Evolutionary conservation across 805 yeast species (phyloP).

Genomic region (Wickerhamomyces queroliae): DNA sequence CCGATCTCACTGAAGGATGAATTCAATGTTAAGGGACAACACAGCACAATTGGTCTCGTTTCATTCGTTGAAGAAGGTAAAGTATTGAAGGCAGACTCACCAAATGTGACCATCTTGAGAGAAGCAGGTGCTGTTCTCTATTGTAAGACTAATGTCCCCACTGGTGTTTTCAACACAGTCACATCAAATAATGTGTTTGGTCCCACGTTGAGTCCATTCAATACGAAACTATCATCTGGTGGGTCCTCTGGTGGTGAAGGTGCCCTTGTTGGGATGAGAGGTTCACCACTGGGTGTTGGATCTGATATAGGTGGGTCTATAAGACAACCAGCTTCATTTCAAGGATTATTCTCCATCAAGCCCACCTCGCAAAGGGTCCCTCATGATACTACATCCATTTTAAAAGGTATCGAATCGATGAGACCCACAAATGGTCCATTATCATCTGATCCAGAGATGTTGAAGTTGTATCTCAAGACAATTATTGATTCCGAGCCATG

Average conservation of each 20-base stretch:
- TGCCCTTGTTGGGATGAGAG: conserved; percentile 36
- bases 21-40: conserved; percentile 35
- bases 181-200: conserved; percentile 39
- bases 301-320: conserved; percentile 48
- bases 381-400: conserved; percentile 25
- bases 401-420: conserved; percentile 33
- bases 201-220: conserved; percentile 36
- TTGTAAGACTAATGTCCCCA: conserved; percentile 47
- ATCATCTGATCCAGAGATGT: conserved; percentile 26
- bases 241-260: conserved; percentile 51
- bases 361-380: conserved; percentile 40
- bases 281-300: conserved; percentile 40
- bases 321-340: conserved; percentile 39
- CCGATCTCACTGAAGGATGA: conserved; percentile 56
- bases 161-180: conserved; percentile 40
- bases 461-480: conserved; percentile 25
- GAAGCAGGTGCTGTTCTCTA: conserved; percentile 48
- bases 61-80: conserved; percentile 34
- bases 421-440: conserved; percentile 41
- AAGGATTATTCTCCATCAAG: conserved; percentile 33
- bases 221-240: conserved; percentile 34
- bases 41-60: conserved; percentile 44
- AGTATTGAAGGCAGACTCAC: conserved; percentile 27
- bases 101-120: conserved; percentile 34
- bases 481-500: conserved; percentile 30